Conservation (phyloP, 2,329 filamentous ascomycete species). For the Arthrobotrys sphaeroides region DNA sequence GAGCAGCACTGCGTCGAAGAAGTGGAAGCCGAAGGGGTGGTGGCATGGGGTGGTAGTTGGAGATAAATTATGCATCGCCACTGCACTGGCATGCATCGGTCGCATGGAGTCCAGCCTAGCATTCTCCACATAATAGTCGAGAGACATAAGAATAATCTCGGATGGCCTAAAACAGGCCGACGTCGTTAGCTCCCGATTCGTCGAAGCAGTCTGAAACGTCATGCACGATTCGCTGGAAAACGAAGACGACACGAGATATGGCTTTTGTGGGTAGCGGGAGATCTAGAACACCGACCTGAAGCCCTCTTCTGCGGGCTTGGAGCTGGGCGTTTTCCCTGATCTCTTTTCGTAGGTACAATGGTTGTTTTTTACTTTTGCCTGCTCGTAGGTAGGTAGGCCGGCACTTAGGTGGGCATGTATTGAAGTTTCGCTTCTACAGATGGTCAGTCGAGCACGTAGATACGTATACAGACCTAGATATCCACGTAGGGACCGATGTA, state of each 20-base stretch:
- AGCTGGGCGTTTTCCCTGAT: not conserved
- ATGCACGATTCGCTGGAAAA: conserved; percentile 37
- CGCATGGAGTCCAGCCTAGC: not conserved
- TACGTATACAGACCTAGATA: too few species aligned
- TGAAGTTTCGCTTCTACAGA: too few species aligned
- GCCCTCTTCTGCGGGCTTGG: not conserved
- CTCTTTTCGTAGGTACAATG: not conserved
- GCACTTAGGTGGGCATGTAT: too few species aligned
- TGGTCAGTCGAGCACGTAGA: too few species aligned
- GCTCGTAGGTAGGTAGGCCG: not conserved
- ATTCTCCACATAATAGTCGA: conserved; percentile 13
- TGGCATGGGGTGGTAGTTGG: not conserved
- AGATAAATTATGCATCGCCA: conserved; percentile 21
- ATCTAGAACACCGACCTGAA: conserved; percentile 29
- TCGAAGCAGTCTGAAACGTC: conserved; percentile 16
- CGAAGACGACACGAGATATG: not conserved
- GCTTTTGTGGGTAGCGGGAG: not conserved
- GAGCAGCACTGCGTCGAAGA: too few species aligned
- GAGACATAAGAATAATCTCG: conserved; percentile 12
- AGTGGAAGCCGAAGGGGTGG: not conserved
- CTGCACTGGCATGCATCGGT: conserved; percentile 15
- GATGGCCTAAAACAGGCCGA: conserved; percentile 17
- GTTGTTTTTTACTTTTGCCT: not conserved
- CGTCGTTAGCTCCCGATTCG: conserved; percentile 42
- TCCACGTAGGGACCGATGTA: too few species aligned